A percentile compares a stretch with the other conserved stretches of the same genome.
phyloP scores from a whole-genome alignment of 2,329 filamentous ascomycete genomes.

The Tympanopsis confertula region DNA sequence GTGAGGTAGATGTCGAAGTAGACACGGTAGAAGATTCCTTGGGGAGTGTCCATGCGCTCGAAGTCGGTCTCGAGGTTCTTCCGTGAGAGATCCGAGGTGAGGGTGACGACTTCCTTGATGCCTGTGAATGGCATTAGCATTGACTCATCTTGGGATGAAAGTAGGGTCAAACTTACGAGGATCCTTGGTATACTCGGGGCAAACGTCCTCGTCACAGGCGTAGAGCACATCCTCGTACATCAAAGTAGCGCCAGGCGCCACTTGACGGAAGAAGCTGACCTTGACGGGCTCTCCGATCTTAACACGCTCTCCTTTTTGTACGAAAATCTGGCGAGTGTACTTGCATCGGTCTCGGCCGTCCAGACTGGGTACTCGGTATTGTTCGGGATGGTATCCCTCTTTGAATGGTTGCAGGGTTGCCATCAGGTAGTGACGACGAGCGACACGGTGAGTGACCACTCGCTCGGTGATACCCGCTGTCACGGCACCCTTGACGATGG shows the following conservation, averaged over 20 bases:
- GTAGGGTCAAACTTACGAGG: conserved; percentile 67
- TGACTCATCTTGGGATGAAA: background rate
- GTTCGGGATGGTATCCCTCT: conserved; percentile 94
- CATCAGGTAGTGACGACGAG: conserved; percentile 97
- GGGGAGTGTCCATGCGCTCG: conserved; percentile 96
- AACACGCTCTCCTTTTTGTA: conserved; percentile 95
- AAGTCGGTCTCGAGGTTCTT: conserved; percentile 99
- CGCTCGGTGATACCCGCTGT: conserved; percentile 96
- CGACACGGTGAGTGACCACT: conserved; percentile 91
- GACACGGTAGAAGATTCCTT: conserved; percentile 86
- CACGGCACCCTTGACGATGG: conserved; percentile 96
- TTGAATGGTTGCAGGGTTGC: conserved; percentile 97
- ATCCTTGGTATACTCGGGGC: conserved; percentile 97
- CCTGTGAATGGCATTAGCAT: conserved; percentile 36
- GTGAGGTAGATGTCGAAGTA: conserved; percentile 79
- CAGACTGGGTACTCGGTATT: conserved; percentile 89
- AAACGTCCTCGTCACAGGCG: conserved; percentile 94
- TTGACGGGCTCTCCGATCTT: conserved; percentile 99
- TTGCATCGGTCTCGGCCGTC: conserved; percentile 98
- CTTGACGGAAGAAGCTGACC: conserved; percentile 96
- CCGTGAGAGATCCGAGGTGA: conserved; percentile 89
- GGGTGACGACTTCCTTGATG: conserved; percentile 97
- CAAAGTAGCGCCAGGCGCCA: conserved; percentile 88
- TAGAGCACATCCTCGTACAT: conserved; percentile 99
- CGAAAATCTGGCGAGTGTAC: conserved; percentile 95